These are phyloP conservation scores for Lentinula aciculospora DNA, from an alignment of 768 basidiomycete species.

Conservation along the genomic window DNA sequence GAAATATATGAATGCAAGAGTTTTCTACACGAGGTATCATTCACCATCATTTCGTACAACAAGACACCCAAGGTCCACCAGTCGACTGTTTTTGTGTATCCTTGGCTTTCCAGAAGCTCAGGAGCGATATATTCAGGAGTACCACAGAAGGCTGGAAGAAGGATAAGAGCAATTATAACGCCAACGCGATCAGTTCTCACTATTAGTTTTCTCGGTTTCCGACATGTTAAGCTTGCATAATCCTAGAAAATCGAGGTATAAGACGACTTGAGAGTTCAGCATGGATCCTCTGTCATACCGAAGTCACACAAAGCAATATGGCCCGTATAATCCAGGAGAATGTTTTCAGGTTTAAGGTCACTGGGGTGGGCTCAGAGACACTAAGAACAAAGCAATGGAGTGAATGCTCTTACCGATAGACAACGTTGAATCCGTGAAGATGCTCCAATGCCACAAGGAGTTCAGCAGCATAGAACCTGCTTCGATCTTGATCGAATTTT, in stretches of 20 bases:
- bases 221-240: constrained; percentile 97
- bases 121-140: constrained; percentile 99
- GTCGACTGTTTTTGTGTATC: constrained; percentile 97
- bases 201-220: constrained; percentile 95
- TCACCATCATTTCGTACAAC: constrained; percentile 93
- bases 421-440: constrained; percentile 95
- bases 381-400: neutral
- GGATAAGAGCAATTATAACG: constrained; percentile 8
- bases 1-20: constrained; percentile 11
- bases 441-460: constrained; percentile 92
- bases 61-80: constrained; percentile 99
- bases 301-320: constrained; percentile 99
- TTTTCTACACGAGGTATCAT: constrained; percentile 9
- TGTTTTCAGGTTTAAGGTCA: constrained; percentile 98
- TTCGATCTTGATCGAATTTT: constrained; percentile 89
- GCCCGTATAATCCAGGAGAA: constrained; percentile 93
- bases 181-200: constrained; percentile 34
- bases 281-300: constrained; percentile 32
- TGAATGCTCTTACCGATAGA: constrained; percentile 69
- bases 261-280: neutral
- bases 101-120: constrained; percentile 92
- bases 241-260: constrained; percentile 30
- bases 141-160: constrained; percentile 80
- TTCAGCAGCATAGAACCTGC: constrained; percentile 98
- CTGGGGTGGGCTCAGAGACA: constrained; percentile 27